phyloP scores from a whole-genome alignment of 2,329 filamentous ascomycete genomes.

The Mycosphaerelloides madeirae region DNA sequence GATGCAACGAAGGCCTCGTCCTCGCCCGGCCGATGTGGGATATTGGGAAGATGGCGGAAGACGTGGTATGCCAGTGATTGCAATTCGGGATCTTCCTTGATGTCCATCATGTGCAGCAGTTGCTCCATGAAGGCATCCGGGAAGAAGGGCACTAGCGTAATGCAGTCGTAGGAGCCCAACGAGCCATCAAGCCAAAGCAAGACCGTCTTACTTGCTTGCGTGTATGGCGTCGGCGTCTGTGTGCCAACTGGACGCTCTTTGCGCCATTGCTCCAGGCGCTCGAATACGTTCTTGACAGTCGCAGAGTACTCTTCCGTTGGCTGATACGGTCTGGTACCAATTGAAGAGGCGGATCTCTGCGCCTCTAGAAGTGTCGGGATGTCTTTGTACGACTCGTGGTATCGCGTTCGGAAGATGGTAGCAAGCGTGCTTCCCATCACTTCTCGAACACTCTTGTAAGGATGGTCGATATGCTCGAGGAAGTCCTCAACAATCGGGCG shows the following conservation, averaged over 20 bases:
- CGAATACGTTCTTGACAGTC: constrained; percentile 71
- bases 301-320: constrained; percentile 68
- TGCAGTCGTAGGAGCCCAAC: constrained; percentile 88
- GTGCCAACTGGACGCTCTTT: constrained; percentile 78
- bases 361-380: constrained; percentile 68
- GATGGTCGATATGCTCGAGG: constrained; percentile 85
- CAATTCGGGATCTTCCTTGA: constrained; percentile 95
- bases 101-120: constrained; percentile 98
- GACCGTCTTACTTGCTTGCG: constrained; percentile 91
- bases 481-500: constrained; percentile 87
- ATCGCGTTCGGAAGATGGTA: constrained; percentile 82
- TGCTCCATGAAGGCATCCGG: constrained; percentile 84
- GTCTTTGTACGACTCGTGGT: constrained; percentile 88
- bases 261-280: constrained; percentile 79
- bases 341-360: constrained; percentile 74
- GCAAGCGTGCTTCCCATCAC: constrained; percentile 86
- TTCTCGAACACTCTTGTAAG: constrained; percentile 95
- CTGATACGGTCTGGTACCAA: constrained; percentile 79
- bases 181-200: constrained; percentile 91
- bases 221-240: constrained; percentile 90
- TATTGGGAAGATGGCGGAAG: constrained; percentile 92
- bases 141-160: constrained; percentile 85
- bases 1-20: constrained; percentile 78
- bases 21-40: constrained; percentile 83
- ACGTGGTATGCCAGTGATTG: constrained; percentile 94